Evolutionary conservation across 768 basidiomycete genomes (phyloP), one percentile per base, ranked within the genome.

Genomic region (Suillus hirtellus): DNA sequence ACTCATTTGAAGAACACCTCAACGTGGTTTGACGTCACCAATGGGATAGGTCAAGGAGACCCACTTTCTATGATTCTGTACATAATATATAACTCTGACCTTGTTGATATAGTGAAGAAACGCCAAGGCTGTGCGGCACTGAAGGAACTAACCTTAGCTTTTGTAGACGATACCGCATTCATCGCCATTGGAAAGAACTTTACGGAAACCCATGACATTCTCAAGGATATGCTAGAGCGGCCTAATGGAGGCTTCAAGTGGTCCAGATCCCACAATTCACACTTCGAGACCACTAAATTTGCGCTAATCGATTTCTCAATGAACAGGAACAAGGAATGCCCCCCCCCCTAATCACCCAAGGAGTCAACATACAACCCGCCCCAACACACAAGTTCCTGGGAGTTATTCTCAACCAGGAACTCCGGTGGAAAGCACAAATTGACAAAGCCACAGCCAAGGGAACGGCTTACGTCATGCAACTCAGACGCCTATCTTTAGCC

Each of bases 1-100:
- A 27, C 27, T 2, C 2, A 27, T 27, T 27, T 2, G 27, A 27
- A 27, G 27, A 27, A 27, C 27, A 27, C 27, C 27, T 27, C 27
- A 27, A 2, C 43, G 44, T 61, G 46, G 37, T 66, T 71, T 9
- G 19, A 17, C 0, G 47, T 72, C 4, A 14, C 19, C 8, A 71
- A 66, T 19, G 73, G 75, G 0, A 60, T 74, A 0, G 70, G 65
- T 1, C 75, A 77, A 63, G 76, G 75, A 1, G 66, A 68, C 63
- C 68, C 73, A 0, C 34, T 70, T 4, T 74, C 72, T 0, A 63
- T 62, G 47, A 65, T 72, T 4, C 63, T 70, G 0, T 77, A 73
- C 61, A 60, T 69, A 9, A 66, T 73, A 42, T 72, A 74, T 54
- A 69, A 67, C 62, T 63, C 68, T 0, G 64, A 64, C 55, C 62